Base-by-base conservation (phyloP, 345 rosid species). In the Luvunga scandens region DNA sequence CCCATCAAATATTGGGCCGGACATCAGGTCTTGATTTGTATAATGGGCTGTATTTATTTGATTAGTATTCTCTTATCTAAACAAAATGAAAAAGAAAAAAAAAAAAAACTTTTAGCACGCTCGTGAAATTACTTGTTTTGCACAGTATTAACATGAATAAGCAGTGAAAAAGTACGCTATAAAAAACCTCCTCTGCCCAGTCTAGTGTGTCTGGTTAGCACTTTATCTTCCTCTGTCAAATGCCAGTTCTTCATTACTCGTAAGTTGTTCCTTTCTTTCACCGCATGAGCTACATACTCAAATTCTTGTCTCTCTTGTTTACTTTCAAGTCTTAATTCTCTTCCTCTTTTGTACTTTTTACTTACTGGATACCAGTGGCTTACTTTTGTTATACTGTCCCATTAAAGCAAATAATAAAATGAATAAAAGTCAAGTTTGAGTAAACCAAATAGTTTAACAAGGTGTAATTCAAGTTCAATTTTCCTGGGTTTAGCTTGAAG, bases 211-310 rank as follows among this genome's bases (percentile, higher is more conserved):
- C 36, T 30, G 42, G 30, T 63, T 57, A 13, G 31, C 30, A 8
- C 69, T 30, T 28, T 24, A 45, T 28, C 70, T 48, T 48, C 45
- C 25, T 62, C 25, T 4, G 22, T 48, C 78, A 53, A 48, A 64
- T 75, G 78, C 45, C 78, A 75, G 57, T 64, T 12, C 53, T 22
- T 64, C 70, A 5, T 13, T 36, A 13, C 31, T 31, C n/a, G 61
- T 75, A 73, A 16, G 78, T 8, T 25, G 7, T 24, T 21, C 39
- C 67, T 24, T 19, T 9, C 62, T 30, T 60, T 3, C 21, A 53
- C 62, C 31, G 62, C 60, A 3, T 16, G 36, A 27, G 34, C 48
- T 42, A 6, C 12, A 30, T 31, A 9, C 14, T 8, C 48, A 39
- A 69, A 24, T 2, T 69, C 55, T 69, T 14, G 31, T 42, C 34